phyloP scores from a whole-genome alignment of 2,329 filamentous ascomycete species.

The Hyphodiscus sp. region DNA sequence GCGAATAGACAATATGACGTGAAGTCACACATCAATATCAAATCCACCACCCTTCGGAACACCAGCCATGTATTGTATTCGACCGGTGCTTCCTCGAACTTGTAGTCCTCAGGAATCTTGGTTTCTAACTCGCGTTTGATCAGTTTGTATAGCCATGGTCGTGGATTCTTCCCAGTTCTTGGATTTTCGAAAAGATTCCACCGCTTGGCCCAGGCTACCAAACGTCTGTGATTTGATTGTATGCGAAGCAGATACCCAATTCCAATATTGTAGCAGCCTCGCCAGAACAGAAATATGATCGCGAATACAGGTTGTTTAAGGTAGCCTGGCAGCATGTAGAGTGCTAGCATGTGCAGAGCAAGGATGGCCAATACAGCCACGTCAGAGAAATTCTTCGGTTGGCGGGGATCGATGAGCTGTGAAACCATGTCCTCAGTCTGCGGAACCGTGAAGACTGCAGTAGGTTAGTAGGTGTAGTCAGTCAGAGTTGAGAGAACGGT shows the following conservation, averaged over 20 bases:
- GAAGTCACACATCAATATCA: slow-evolving; percentile 99
- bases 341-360: slow-evolving; percentile 63
- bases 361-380: slow-evolving; percentile 72
- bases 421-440: slow-evolving; percentile 99
- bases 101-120: slow-evolving; percentile 91
- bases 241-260: slow-evolving; percentile 84
- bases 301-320: slow-evolving; percentile 75
- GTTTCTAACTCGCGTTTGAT: slow-evolving; percentile 87
- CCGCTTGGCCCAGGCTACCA: slow-evolving; percentile 83
- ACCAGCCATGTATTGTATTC: slow-evolving; percentile 99
- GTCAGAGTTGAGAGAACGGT: not conserved
- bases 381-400: slow-evolving; percentile 94
- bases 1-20: slow-evolving; percentile 95
- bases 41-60: slow-evolving; percentile 89
- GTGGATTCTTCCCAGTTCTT: slow-evolving; percentile 70
- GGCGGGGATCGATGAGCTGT: slow-evolving; percentile 85
- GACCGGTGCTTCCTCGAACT: slow-evolving; percentile 84
- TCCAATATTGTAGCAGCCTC: slow-evolving; percentile 85
- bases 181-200: slow-evolving; percentile 83
- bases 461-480: slow-evolving; percentile 1
- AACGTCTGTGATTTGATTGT: slow-evolving; percentile 81
- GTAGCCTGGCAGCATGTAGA: slow-evolving; percentile 64
- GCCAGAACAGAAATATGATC: slow-evolving; percentile 83
- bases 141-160: slow-evolving; percentile 74
- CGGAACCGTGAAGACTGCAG: slow-evolving; percentile 84